A percentile compares a stretch with the other conserved stretches of the same genome.
These are phyloP conservation scores for Gossypium raimondii DNA, from an alignment of 345 rosid species.

Conservation along the genomic window DNA sequence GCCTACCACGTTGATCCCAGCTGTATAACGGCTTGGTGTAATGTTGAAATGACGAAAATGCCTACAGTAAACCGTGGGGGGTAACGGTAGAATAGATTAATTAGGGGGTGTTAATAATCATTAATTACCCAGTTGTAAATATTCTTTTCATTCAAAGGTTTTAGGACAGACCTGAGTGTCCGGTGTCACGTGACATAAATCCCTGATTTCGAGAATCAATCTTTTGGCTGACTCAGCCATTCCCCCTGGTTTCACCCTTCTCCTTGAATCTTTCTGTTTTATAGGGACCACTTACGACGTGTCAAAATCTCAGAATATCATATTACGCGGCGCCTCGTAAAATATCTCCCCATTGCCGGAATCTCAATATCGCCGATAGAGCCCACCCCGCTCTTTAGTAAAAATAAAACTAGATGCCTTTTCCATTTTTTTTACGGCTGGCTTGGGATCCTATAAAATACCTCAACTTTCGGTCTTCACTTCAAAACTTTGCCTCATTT, in stretches of 20 bases:
- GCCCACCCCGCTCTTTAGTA: background rate
- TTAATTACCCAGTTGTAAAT: background rate
- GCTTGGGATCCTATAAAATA: constrained; percentile 40
- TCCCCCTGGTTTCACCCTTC: background rate
- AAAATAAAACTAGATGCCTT: background rate
- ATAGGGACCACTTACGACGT: constrained; percentile 20
- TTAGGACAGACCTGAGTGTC: constrained; percentile 26
- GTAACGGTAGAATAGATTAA: background rate
- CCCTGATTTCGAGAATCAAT: background rate
- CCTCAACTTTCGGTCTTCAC: constrained; percentile 16
- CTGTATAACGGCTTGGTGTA: constrained; percentile 13
- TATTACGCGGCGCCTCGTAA: constrained; percentile 38
- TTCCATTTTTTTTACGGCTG: constrained; percentile 4
- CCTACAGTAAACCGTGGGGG: background rate
- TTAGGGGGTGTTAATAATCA: background rate
- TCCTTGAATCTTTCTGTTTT: constrained; percentile 12
- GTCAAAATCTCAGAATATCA: constrained; percentile 13
- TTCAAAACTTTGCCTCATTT: constrained; percentile 8
- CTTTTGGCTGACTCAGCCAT: constrained; percentile 37
- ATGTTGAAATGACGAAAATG: constrained; percentile 18
- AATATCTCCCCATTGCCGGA: background rate
- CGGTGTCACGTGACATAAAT: constrained; percentile 37
- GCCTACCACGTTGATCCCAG: constrained; percentile 34
- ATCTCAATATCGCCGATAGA: background rate
- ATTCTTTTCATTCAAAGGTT: constrained; percentile 32